Evolutionary conservation across 73 alveolate species (phyloP).

Genomic region (Urostyla sp.): DNA sequence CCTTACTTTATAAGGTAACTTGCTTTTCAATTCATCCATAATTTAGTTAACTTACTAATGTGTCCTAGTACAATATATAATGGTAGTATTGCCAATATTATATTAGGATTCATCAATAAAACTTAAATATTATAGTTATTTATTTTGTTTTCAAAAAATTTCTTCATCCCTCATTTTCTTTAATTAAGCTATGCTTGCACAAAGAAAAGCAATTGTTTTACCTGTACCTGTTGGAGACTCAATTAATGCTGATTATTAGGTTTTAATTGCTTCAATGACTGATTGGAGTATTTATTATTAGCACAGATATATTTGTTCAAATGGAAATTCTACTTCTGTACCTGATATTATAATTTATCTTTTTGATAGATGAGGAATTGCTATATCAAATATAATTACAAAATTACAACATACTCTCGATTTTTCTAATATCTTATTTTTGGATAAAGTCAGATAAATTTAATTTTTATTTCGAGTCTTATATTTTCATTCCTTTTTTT

Average conservation of each 20-base stretch:
- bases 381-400: too few relatives aligned
- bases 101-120: neutral
- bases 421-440: too few relatives aligned
- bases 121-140: neutral
- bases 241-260: slow-evolving; percentile 16
- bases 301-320: slow-evolving; percentile 38
- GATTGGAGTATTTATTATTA: slow-evolving; percentile 11
- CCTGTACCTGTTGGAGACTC: slow-evolving; percentile 90
- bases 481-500: too few relatives aligned
- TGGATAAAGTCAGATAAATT: too few relatives aligned
- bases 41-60: slow-evolving; percentile 61
- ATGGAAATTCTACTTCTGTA: slow-evolving; percentile 41
- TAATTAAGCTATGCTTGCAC: slow-evolving; percentile 74
- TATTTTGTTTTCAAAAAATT: neutral
- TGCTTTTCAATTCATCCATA: slow-evolving; percentile 45
- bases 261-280: slow-evolving; percentile 1
- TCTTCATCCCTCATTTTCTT: slow-evolving; percentile 45
- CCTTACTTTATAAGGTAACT: slow-evolving; percentile 52
- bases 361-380: too few relatives aligned
- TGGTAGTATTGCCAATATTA: neutral
- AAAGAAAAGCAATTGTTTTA: slow-evolving; percentile 73
- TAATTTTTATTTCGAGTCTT: too few relatives aligned
- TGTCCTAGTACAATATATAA: slow-evolving; percentile 69
- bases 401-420: too few relatives aligned
- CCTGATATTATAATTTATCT: too few relatives aligned